Evolutionary conservation across 352 stramenopile genomes (phyloP), one percentile per base, ranked within the genome.

Genomic region (Globisporangium paroecandrum): DNA sequence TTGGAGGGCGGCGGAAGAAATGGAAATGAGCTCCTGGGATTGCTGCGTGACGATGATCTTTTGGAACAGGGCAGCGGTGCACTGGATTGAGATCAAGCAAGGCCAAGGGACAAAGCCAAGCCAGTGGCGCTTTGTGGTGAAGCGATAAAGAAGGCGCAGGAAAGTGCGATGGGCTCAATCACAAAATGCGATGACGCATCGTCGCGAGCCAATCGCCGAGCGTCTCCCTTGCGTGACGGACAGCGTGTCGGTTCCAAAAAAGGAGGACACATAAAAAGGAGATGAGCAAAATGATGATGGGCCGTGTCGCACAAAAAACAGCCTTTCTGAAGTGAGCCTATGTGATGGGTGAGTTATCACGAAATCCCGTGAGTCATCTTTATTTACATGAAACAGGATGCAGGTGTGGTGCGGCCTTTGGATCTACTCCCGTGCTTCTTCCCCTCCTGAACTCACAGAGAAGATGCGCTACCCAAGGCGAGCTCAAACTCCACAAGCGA

Each of bases 111-210:
- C 15, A n/a, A 9, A 49, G 15, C 43, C 32, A 38, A 36, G 10
- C 7, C 51, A 59, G 24, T 22, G 54, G 18, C 25, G 32, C 54
- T 27, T 36, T 36, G 54, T 7, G 7, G 25, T 22, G 47, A 10
- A 18, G 13, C 0, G n/a, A 62, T 9, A 58, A 54, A 56, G 47
- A 22, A 32, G 10, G 4, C 38, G 4, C 22, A 51, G 24, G 43
- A n/a, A 4, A 38, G 29, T 29, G 29, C 46, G 29, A 51, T 51
- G 43, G 43, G 43, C 18, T 51, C 18, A 22, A 51, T 15, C 20
- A 43, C 3, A 36, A 25, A 20, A 18, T 47, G 55, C 41, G 20
- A 63, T 81, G 75, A 81, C 73, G 75, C 75, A 58, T 49, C 41
- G 43, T 1, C 43, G 27, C 27, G 29, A 65, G 22, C 75, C 75